Evolutionary conservation across 495 filamentous ascomycete species (phyloP).

Genomic region (Aspergillus kassunensis): DNA sequence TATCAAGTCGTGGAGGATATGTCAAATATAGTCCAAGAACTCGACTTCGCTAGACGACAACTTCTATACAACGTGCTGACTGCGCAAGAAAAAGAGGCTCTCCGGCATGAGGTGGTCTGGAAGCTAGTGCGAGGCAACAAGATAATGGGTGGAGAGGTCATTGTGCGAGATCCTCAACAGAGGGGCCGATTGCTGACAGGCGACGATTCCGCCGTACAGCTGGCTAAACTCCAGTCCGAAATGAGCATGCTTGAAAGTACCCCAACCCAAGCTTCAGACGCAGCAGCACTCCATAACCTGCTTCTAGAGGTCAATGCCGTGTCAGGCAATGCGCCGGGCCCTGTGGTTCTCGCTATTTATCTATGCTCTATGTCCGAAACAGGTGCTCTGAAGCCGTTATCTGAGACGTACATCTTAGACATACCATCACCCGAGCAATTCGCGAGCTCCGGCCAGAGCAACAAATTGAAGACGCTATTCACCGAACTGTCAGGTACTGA

Average conservation of each 20-base stretch:
- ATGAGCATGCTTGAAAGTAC: constrained; percentile 91
- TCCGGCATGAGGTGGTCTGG: constrained; percentile 89
- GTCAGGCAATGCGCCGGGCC: constrained; percentile 63
- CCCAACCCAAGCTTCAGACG: constrained; percentile 62
- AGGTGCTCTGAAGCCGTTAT: constrained; percentile 60
- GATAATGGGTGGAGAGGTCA: constrained; percentile 82
- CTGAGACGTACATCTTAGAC: constrained; percentile 79
- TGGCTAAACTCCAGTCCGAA: constrained; percentile 84
- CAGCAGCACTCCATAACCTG: constrained; percentile 75
- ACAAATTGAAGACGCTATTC: constrained; percentile 79
- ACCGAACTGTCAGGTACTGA: constrained; percentile 77
- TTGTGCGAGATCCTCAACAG: constrained; percentile 82
- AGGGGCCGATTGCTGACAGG: constrained; percentile 83
- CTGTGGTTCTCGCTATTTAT: constrained; percentile 74
- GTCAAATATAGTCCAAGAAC: constrained; percentile 67
- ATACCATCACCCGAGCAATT: constrained; percentile 69
- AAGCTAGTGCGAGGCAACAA: constrained; percentile 92
- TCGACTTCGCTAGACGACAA: constrained; percentile 82
- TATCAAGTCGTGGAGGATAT: constrained; percentile 80
- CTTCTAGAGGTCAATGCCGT: constrained; percentile 79
- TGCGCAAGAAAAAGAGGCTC: constrained; percentile 64
- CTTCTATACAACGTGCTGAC: constrained; percentile 92
- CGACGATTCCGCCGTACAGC: constrained; percentile 87
- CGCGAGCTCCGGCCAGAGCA: constrained; percentile 50
- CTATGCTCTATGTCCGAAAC: constrained; percentile 66